phyloP scores from a whole-genome alignment of 2,329 filamentous ascomycete genomes.

The Pleomassaria siparia region DNA sequence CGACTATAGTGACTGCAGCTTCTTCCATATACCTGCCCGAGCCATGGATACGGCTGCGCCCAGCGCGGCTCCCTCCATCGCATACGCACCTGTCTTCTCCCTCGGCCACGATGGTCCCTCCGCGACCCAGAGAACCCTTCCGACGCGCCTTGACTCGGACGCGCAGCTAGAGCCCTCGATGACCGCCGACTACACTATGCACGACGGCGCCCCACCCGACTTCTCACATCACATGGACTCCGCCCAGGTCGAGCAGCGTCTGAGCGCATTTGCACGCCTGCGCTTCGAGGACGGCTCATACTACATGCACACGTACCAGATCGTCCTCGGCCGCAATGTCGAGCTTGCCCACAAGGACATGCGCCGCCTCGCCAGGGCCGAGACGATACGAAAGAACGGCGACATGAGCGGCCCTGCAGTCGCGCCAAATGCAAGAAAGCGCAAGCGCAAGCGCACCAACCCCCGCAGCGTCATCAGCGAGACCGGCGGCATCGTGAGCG shows the following conservation, averaged over 20 bases:
- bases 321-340: conserved; percentile 73
- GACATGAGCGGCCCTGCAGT: conserved; percentile 27
- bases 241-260: conserved; percentile 34
- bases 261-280: conserved; percentile 65
- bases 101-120: not conserved
- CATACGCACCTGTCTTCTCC: not conserved
- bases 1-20: conserved; percentile 12
- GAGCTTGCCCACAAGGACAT: conserved; percentile 50
- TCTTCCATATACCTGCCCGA: conserved; percentile 16
- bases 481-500: conserved; percentile 64
- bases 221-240: conserved; percentile 1
- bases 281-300: conserved; percentile 75
- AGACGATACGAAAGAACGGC: conserved; percentile 27
- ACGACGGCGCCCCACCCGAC: conserved; percentile 10
- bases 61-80: not conserved
- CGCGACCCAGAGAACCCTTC: no score
- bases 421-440: conserved; percentile 41
- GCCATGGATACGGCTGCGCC: conserved; percentile 16
- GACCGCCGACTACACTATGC: conserved; percentile 2
- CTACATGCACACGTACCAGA: conserved; percentile 74
- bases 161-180: not conserved
- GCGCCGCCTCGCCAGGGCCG: conserved; percentile 48
- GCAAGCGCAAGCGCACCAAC: conserved; percentile 53
- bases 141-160: not conserved
- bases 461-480: conserved; percentile 66